Conservation (phyloP, 1,284 basidiomycete genomes). For the Microbotryomycetes sp. region DNA sequence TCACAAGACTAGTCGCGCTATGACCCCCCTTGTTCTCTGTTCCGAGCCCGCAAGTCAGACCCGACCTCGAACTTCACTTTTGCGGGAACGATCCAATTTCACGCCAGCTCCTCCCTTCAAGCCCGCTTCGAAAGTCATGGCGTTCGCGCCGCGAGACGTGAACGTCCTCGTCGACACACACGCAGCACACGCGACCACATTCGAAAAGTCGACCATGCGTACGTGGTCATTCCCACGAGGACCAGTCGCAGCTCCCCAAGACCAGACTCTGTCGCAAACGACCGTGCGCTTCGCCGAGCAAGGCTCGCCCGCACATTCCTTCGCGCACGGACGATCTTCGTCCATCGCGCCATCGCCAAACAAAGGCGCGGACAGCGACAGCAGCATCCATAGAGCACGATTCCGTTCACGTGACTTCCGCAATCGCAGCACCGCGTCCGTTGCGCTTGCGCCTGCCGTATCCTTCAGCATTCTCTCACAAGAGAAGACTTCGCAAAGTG, state of each 20-base stretch:
- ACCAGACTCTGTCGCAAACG: no score
- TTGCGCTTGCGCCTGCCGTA: background rate
- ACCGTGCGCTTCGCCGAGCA: background rate
- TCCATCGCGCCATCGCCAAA: background rate
- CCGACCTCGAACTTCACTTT: no score
- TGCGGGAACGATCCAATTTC: no score
- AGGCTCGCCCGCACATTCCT: background rate
- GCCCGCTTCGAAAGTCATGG: no score
- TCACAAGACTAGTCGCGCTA: no score
- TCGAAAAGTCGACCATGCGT: background rate
- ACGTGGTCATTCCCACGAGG: background rate
- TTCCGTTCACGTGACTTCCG: background rate
- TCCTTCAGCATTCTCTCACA: no score
- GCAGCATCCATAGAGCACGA: background rate
- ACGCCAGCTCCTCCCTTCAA: no score
- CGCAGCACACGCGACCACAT: background rate
- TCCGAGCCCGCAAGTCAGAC: no score
- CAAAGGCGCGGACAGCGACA: background rate
- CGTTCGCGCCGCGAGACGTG: no score
- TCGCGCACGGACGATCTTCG: background rate
- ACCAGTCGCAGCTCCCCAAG: background rate
- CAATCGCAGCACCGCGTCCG: background rate
- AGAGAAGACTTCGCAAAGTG: no score
- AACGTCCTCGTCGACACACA: no score
- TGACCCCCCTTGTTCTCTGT: no score